Base-by-base conservation (phyloP, 176 grass and related monocot species). In the Carex littledalei region DNA sequence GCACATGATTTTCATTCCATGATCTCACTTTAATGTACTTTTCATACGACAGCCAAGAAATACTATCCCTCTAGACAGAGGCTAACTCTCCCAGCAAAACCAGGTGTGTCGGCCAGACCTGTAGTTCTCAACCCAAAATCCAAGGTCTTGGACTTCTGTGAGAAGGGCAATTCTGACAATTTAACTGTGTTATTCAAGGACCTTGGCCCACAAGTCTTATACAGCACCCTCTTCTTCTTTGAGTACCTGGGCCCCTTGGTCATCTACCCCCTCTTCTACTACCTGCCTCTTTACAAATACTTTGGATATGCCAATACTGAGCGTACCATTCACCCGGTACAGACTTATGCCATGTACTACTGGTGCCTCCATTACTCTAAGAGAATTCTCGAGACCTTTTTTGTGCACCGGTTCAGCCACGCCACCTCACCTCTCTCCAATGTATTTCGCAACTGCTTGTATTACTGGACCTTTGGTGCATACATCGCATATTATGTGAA, bases 351-450 rank as follows among this genome's bases (percentile, higher is more conserved):
- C 49, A 88, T 99, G 87, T 95, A 94, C 87, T 99, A 94, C 84
- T 99, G 86, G 84, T 92, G 93, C 78, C 89, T 99, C 78, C 96
- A 99, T 90, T 95, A 99, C 88, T 90, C 91, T 85, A 99, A 99
- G 86, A 78, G 96, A 81, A 95, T 99, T 74, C 86, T 94, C 81
- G 96, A 99, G 88, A 95, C 96, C 0, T 95, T 99, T 88, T 95
- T 99, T 3, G 85, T 99, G 5, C 96, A 99, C 85, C 87, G 96
- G 35, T 95, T 99, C 88, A 95, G 93, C 85, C 96, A 99, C 15
- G 96, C 93, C 3, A 99, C 96, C 5, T 99, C 96, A 18, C 96
- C 96, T 22, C 20, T 99, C 4, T 94, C 91, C 4, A 94, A 95
- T 3, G 96, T 99, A 16, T 99, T 95, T 15, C 87, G 96, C 22